Evolutionary conservation across 2,329 filamentous ascomycete genomes (phyloP), one percentile per base, ranked within the genome.

Genomic region (Geoglossum cookeanum): DNA sequence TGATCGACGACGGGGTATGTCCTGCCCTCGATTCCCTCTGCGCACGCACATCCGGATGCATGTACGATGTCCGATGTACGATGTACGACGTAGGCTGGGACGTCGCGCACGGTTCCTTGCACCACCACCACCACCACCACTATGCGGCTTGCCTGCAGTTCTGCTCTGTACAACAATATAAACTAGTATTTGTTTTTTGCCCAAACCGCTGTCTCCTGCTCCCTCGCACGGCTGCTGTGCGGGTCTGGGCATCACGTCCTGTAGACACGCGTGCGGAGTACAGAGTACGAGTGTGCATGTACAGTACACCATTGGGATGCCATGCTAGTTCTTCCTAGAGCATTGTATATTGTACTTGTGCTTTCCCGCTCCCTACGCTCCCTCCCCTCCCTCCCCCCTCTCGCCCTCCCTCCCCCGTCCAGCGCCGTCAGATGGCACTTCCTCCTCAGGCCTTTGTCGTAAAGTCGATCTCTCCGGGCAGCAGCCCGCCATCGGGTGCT

Each of bases 401-500:
- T 22, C 22, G 22, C 22, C 22, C 22, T 22, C 22, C n/a, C n/a
- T n/a, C n/a, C n/a, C n/a, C 22, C 22, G 22, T 22, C 22, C 2
- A 37, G 7, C n/a, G 49, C 30, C 2, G 30, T 9, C 27, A 44
- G 45, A 2, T 9, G 22, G 22, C 22, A 22, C 22, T 22, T 2
- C 22, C 22, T 54, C 58, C 58, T 62, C 62, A 66, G 57, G 65
- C 63, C 72, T 78, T 80, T 57, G 83, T 87, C 42, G 89, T 96
- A 67, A 95, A 96, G 70, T 96, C 90, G 55, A 78, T 86, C 79
- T 96, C 90, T 63, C 84, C 71, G 32, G 80, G 77, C 62, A 84
- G 79, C 59, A 76, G 75, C 44, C 78, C 78, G 57, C 80, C 77
- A 62, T 78, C 77, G 54, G 78, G 68, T 17, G 79, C 79, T 69